Base-by-base conservation (phyloP, 2,329 filamentous ascomycete genomes). In the Stagonosporopsis cucurbitacearum region DNA sequence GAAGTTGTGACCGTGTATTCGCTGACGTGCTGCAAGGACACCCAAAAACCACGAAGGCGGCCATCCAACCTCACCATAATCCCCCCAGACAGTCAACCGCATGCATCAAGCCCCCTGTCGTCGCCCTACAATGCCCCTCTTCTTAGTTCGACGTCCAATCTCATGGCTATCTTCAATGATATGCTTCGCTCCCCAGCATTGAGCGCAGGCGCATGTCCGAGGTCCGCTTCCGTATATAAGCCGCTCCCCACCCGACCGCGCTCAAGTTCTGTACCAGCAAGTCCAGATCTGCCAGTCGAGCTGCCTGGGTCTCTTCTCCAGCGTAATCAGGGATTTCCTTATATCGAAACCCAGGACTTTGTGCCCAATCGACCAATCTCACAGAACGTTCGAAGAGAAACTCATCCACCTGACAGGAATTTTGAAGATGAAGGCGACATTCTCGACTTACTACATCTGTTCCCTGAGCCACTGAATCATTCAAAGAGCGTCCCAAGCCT, bases 151-250 rank as follows among this genome's bases (percentile, higher is more conserved):
- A 65, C 69, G 46, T 70, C 67, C 40, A 73, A 69, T 68, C 64
- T 80, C 36, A 70, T 79, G 57, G 69, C 72, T 28, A 73, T 75
- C 20, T 73, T 78, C 62, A 78, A 76, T 66, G 78, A 78, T 50
- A 75, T 78, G 65, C 68, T 79, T 23, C 73, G 73, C 35, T 78
- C 77, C 17, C 77, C 77, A 47, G 69, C 67, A 28, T 59, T 75
- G 40, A 71, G 68, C 54, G 65, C 68, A 36, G 67, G 66, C 55
- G 50, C 67, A 39, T 69, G 64, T 58, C 56, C 69, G 59, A 62
- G 65, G 70, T 62, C 66, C 28, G 58, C 62, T 44, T 63, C 59
- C 23, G 61, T 70, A 63, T 65, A 76, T 64, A 73, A 73, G 57
- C 68, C 75, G 47, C 62, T 72, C 48, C 71, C 72, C 33, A 67